Base-by-base conservation (phyloP, 1,139 yeast species). In the Candida anutae region DNA sequence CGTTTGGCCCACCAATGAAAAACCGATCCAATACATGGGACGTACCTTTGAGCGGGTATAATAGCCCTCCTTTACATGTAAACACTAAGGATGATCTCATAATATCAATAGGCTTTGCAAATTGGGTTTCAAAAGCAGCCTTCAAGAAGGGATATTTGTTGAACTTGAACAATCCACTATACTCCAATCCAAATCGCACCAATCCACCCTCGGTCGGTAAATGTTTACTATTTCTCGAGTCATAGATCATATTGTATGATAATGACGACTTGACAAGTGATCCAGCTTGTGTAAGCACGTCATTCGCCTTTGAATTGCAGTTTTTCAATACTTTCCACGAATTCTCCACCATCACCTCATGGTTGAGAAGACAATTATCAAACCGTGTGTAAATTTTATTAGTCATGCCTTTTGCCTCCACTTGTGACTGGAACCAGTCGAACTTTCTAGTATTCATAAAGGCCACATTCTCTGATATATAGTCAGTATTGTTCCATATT, bases 1-100 rank as follows among this genome's bases (percentile, higher is more conserved):
- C 94, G 40, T 82, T 81, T 1, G 95, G 82, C 0, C 95, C 94
- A n/a, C 77, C 77, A 13, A 67, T 54, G 40, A 59, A 69, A 33
- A 69, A 70, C 32, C 73, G 48, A 40, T 70, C 77, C 41, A 93
- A 82, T n/a, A 81, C 58, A 40, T 71, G 75, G 48, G 54, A n/a
- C 53, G 46, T 16, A 41, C 41, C 43, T 13, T 44, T 45, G 5
- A 62, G 43, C 5, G 70, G 58, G 24, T 55, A 56, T 10, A 76
- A 49, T 25, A 69, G 50, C 0, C 93, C 90, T 3, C 69, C 54
- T 40, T 69, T 74, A 8, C 67, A 44, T 14, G 72, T 58, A 25
- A 55, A 39, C 13, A 70, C 62, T 21, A 68, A 27, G 13, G 69
- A 55, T 14, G 62, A 43, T 16, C 49, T 40, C 27, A 46, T 42